phyloP scores from a whole-genome alignment of 2,329 filamentous ascomycete species.

The Beauveria medogensis region DNA sequence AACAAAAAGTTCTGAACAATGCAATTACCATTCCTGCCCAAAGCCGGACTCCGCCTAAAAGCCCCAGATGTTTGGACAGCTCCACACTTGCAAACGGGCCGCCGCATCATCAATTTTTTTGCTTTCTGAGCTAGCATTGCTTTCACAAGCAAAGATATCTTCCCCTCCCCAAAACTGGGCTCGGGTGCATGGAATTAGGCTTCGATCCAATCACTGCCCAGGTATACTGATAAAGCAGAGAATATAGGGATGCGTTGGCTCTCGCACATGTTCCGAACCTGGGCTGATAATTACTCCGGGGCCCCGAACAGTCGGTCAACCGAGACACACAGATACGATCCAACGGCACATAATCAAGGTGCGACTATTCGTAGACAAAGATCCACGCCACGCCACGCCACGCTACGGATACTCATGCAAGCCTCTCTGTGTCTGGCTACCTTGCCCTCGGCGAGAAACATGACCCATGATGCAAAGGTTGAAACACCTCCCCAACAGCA shows the following conservation, averaged over 20 bases:
- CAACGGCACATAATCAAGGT: neutral
- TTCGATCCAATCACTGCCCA: neutral
- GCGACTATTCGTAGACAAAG: neutral
- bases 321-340: neutral
- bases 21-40: neutral
- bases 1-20: neutral
- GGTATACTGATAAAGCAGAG: neutral
- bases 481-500: neutral
- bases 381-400: too few species aligned
- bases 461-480: neutral
- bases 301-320: neutral
- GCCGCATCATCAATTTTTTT: slow-evolving; percentile 7
- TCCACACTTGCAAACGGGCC: slow-evolving; percentile 6
- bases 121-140: neutral
- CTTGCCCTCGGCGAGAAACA: neutral
- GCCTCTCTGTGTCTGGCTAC: neutral
- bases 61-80: neutral
- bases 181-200: neutral
- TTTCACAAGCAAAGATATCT: neutral
- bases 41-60: neutral
- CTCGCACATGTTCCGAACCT: neutral
- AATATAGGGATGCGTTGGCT: neutral
- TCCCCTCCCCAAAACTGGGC: neutral
- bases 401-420: neutral
- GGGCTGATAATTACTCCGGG: neutral